Base-by-base conservation (phyloP, 768 basidiomycete genomes). In the Phallus indusiatus region DNA sequence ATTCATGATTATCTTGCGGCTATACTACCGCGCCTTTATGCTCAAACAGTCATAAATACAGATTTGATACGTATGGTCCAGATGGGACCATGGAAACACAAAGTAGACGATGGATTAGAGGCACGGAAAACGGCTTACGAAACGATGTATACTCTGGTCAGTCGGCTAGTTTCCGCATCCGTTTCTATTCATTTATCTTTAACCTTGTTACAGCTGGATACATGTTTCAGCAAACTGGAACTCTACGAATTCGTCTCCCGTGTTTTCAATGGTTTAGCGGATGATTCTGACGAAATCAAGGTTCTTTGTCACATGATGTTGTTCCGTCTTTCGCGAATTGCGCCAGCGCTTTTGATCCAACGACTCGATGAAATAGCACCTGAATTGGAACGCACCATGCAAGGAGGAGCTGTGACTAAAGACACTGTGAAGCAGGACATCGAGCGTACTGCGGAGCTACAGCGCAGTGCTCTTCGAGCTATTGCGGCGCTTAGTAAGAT, bases 11-110 rank as follows among this genome's bases (percentile, higher is more conserved):
- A 95, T 64, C 76, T 98, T 22, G 69, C 77, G 9, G 68, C 78
- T 0, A 78, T 99, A 5, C 75, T 96, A 51, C 93, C 94, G 0
- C 81, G 79, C 58, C 75, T 99, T 24, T 97, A 96, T 72, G 78
- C 81, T 37, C 92, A 97, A 73, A 96, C 94, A 0, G 68, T 78
- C 37, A 73, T 94, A 68, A 92, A 90, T 62, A 78, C 81, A 1
- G 79, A 85, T 1, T 82, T 94, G 60, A 85, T 95, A 67, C 84
- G 89, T 33, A 90, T 88, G 1, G 93, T 96, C 12, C 90, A 93
- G 68, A 96, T 96, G 94, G 93, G 94, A 20, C 93, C 94, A 1
- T 96, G 93, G 93, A 90, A 87, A 24, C 92, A 95, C 73, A 93
- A 90, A 69, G 91, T 96, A 55, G 96, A 99, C 66, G 94, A 98